A percentile compares a stretch with the other conserved stretches of the same genome.
Evolutionary conservation across 176 grass and related monocot species (phyloP).

Genomic region (Panicum miliaceum): DNA sequence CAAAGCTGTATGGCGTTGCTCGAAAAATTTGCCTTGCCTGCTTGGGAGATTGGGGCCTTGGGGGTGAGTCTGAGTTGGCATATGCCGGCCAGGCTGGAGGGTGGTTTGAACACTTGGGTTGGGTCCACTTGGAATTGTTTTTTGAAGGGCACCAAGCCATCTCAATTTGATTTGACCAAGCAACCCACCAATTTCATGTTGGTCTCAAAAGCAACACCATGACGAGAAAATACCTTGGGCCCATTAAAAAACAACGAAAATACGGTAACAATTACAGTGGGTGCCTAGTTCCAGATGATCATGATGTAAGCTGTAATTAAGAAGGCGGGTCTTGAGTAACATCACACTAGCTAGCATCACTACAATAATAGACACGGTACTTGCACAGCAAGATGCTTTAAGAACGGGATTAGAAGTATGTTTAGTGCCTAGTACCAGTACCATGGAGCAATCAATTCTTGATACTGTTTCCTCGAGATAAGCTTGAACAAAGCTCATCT

Average conservation of each 20-base stretch:
- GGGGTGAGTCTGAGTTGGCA: constrained; percentile 28
- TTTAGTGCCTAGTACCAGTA: background rate
- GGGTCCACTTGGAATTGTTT: constrained; percentile 30
- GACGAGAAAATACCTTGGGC: constrained; percentile 5
- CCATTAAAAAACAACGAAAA: constrained; percentile 30
- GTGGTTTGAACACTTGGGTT: constrained; percentile 39
- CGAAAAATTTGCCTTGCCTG: constrained; percentile 4
- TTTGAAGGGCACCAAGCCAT: constrained; percentile 19
- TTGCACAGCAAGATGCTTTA: constrained; percentile 34
- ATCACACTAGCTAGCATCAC: constrained; percentile 28
- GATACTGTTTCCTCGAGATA: background rate
- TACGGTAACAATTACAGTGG: background rate
- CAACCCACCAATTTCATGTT: constrained; percentile 46
- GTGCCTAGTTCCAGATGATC: background rate
- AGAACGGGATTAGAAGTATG: constrained; percentile 22
- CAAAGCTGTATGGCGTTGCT: background rate
- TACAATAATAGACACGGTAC: constrained; percentile 28
- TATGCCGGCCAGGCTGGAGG: constrained; percentile 50
- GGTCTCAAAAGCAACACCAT: constrained; percentile 24
- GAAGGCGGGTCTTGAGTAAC: constrained; percentile 35
- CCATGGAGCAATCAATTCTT: background rate
- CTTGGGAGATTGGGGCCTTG: background rate
- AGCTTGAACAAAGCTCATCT: background rate
- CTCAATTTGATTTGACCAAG: constrained; percentile 53
- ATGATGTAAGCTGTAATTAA: constrained; percentile 24